Percentiles rank a stretch among this genome's conserved stretches.
Conservation (phyloP, 2,329 filamentous ascomycete genomes). For the Teratosphaeria gauchensis region DNA sequence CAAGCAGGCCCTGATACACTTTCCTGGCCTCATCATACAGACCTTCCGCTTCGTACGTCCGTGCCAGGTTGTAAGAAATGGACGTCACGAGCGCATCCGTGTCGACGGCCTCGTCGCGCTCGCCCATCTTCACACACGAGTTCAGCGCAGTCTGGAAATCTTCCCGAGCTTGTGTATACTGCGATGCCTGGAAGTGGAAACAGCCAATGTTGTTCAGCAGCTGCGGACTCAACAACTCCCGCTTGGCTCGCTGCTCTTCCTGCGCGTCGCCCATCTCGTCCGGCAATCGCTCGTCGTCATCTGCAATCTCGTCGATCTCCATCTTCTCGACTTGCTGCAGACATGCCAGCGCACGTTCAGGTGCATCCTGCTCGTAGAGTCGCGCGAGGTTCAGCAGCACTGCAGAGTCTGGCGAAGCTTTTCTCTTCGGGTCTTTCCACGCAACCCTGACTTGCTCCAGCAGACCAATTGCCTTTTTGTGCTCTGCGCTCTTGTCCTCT, state of each 20-base stretch:
- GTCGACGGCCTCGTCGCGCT: slow-evolving; percentile 66
- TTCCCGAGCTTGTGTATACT: slow-evolving; percentile 67
- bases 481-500: slow-evolving; percentile 78
- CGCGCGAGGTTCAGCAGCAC: slow-evolving; percentile 86
- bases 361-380: slow-evolving; percentile 74
- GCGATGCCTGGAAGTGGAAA: slow-evolving; percentile 84
- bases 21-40: slow-evolving; percentile 74
- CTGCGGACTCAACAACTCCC: slow-evolving; percentile 76
- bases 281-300: slow-evolving; percentile 51
- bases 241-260: slow-evolving; percentile 42
- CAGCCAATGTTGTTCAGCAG: slow-evolving; percentile 95
- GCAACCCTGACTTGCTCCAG: slow-evolving; percentile 75
- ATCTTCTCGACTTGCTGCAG: slow-evolving; percentile 86
- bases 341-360: slow-evolving; percentile 87
- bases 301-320: slow-evolving; percentile 67
- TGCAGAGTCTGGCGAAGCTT: slow-evolving; percentile 67
- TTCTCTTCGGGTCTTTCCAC: slow-evolving; percentile 91
- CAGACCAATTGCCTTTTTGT: slow-evolving; percentile 75
- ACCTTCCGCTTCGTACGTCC: slow-evolving; percentile 81
- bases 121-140: slow-evolving; percentile 72
- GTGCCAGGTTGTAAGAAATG: slow-evolving; percentile 91
- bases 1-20: slow-evolving; percentile 77
- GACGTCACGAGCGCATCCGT: slow-evolving; percentile 88
- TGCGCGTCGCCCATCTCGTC: slow-evolving; percentile 29
- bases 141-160: slow-evolving; percentile 88